Base-by-base conservation (phyloP, 1,139 yeast genomes). In the Sporopachydermia cereana region DNA sequence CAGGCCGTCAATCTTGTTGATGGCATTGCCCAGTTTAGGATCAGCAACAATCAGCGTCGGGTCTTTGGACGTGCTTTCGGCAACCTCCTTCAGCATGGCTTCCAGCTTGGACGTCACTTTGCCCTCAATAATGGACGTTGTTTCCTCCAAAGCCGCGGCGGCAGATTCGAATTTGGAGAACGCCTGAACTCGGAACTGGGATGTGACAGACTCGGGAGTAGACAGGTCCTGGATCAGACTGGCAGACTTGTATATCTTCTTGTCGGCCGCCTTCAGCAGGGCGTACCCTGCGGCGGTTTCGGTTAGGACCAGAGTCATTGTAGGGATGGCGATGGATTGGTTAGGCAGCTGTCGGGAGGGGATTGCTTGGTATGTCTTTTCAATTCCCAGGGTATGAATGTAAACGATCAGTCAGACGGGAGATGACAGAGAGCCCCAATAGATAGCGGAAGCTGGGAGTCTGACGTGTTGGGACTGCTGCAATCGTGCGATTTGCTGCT, bases 271-370 rank as follows among this genome's bases (percentile, higher is more conserved):
- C 72, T 91, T 91, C 61, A 91, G 77, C 63, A 91, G 76, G 63
- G 97, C 97, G 64, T 91, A 91, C 63, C 98, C 98, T 48, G 98
- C 98, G 54, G 97, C 85, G 53, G 97, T 91, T 74, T 91, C 98
- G 51, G 97, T 84, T 65, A 91, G 79, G 61, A 91, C 91, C 76
- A 77, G 88, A 56, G 97, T 86, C 96, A 88, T 88, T 47, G 47
- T 55, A 39, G 39, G 7, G 16, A 21, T 20, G 42, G 24, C 16
- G n/a, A n/a, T n/a, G n/a, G n/a, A n/a, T n/a, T n/a, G n/a, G n/a
- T n/a, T n/a, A n/a, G n/a, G n/a, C n/a, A n/a, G n/a, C n/a, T n/a
- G n/a, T n/a, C n/a, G n/a, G n/a, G n/a, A n/a, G n/a, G n/a, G n/a
- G n/a, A n/a, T n/a, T n/a, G n/a, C n/a, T n/a, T n/a, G n/a, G n/a